phyloP scores from a whole-genome alignment of 345 rosid species.

The Streptanthus diversifolius region DNA sequence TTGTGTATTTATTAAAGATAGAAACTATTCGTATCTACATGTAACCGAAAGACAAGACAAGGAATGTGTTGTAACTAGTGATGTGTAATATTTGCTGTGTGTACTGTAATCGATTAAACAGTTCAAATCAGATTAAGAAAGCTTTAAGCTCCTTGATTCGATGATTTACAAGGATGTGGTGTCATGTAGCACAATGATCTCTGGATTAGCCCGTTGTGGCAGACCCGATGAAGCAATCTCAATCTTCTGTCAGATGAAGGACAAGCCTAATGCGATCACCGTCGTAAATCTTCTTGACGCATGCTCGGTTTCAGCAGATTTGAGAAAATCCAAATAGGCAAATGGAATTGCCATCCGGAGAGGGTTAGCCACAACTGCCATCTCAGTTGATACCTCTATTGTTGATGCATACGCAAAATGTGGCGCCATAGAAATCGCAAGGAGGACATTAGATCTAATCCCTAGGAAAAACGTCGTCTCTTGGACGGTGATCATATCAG shows the following conservation, averaged over 20 bases:
- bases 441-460: slow-evolving; percentile 51
- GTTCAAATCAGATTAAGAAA: background rate
- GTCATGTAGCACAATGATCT: slow-evolving; percentile 70
- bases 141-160: too few relatives aligned
- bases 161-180: slow-evolving; percentile 45
- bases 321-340: slow-evolving; percentile 56
- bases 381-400: slow-evolving; percentile 56
- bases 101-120: background rate
- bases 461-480: slow-evolving; percentile 43
- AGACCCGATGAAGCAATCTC: slow-evolving; percentile 51
- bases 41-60: slow-evolving; percentile 12
- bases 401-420: slow-evolving; percentile 71
- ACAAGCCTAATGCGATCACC: slow-evolving; percentile 44
- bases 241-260: slow-evolving; percentile 51
- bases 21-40: background rate
- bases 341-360: slow-evolving; percentile 66
- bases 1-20: slow-evolving; percentile 13
- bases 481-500: slow-evolving; percentile 75
- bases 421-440: slow-evolving; percentile 47
- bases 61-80: background rate
- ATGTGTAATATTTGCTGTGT: slow-evolving; percentile 1
- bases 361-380: slow-evolving; percentile 43
- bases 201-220: slow-evolving; percentile 50
- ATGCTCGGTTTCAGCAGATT: slow-evolving; percentile 55
- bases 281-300: slow-evolving; percentile 56